phyloP scores from a whole-genome alignment of 2,329 filamentous ascomycete species.

The Cadophora sp. region DNA sequence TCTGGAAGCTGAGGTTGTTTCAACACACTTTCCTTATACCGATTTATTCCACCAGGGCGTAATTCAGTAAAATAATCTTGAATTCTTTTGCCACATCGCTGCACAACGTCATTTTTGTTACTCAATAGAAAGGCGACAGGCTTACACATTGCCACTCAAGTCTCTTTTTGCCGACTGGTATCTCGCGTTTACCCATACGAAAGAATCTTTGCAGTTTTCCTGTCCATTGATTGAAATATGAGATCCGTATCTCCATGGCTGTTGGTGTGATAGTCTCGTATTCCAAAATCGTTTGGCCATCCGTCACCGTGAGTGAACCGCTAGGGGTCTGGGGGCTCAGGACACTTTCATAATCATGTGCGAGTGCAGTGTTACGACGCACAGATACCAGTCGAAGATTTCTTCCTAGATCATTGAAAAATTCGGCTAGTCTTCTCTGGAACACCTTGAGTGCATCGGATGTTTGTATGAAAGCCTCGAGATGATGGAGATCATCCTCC shows the following conservation, averaged over 20 bases:
- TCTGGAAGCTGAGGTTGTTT: neutral
- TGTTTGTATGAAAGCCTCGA: neutral
- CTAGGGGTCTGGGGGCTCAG: too few species aligned
- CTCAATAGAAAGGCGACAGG: neutral
- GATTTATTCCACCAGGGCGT: neutral
- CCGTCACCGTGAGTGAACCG: too few species aligned
- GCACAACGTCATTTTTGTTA: neutral
- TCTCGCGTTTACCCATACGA: neutral
- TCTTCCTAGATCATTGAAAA: neutral
- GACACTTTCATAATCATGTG: neutral
- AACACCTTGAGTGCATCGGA: neutral
- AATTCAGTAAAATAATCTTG: conserved; percentile 7
- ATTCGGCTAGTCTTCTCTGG: neutral
- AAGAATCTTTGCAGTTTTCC: neutral
- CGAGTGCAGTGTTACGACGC: neutral
- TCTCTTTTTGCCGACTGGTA: neutral
- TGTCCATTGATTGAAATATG: neutral
- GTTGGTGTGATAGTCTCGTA: too few species aligned
- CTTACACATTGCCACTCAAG: conserved; percentile 11
- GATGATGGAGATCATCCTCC: neutral
- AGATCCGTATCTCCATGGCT: too few species aligned
- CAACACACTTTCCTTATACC: neutral
- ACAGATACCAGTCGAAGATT: neutral
- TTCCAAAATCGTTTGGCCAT: too few species aligned
- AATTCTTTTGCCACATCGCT: conserved; percentile 2